Base-by-base conservation (phyloP, 2,329 filamentous ascomycete species). In the Daldinia eschscholtzii region DNA sequence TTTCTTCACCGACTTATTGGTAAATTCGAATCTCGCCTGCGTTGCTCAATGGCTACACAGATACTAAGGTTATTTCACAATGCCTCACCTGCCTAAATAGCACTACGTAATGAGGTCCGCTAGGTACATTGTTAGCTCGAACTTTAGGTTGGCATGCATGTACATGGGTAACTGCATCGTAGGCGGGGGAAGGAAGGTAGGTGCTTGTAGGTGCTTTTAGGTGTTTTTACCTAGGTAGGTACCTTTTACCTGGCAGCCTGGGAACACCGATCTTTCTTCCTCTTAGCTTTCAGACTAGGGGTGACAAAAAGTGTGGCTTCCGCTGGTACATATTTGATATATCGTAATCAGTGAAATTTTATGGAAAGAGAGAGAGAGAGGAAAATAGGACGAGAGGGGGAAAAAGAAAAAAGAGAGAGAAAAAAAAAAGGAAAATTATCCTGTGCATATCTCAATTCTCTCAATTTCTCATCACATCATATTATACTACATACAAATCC, bases 21-120 rank as follows among this genome's bases (percentile, higher is more conserved):
- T 50, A 30, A 50, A 33, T 6, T 52, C 12, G 26, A 23, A 23
- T 46, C 20, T 26, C 20, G 42, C 13, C 20, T 50, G 15, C 13
- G 13, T 50, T 50, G 46, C 13, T 50, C 13, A 13, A 50, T 50
- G 4, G 12, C 26, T 18, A 37, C 10, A 9, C 13, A 39, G 35
- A 4, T 39, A 52, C 46, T 23, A 23, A 52, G 15, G 7, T 30
- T 33, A 52, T 52, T 33, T 12, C 12, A 52, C 46, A 33, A 52
- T 33, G 26, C 26, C 6, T 42, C 39, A 64, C 60, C 60, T 67
- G 57, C 61, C 61, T 68, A 68, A 64, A 63, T 33, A 26, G 58
- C 50, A 37, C 30, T 50, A 52, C 46, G 57, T 56, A 56, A 52
- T 33, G 5, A 33, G 12, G 26, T 5, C 15, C 26, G n/a, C 33